Conservation (phyloP, 2,329 filamentous ascomycete species). For the Aspergillus cejpii region DNA sequence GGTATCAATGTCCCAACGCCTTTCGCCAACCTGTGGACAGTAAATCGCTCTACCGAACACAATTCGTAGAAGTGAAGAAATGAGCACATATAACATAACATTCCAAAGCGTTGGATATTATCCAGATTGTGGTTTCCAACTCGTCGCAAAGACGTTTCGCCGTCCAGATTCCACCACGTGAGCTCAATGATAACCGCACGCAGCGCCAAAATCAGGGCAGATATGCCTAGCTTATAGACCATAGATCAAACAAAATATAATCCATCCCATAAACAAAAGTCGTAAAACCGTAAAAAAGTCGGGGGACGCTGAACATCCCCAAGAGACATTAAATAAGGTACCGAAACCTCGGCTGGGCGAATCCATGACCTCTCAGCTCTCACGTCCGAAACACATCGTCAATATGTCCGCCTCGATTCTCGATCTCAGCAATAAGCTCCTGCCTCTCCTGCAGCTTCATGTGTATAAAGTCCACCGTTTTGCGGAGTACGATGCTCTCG, state of each 20-base stretch:
- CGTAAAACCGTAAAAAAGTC: neutral
- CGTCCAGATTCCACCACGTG: too few species aligned
- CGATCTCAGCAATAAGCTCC: slow-evolving; percentile 52
- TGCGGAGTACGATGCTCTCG: slow-evolving; percentile 73
- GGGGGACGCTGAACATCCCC: too few species aligned
- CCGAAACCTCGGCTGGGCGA: slow-evolving; percentile 1
- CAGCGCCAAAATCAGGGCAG: neutral
- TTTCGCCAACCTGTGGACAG: neutral
- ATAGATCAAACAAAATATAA: neutral
- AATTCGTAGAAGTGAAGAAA: neutral
- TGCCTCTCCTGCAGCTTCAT: slow-evolving; percentile 55
- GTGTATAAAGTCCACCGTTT: slow-evolving; percentile 60
- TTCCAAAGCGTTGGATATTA: neutral
- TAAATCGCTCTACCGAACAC: neutral
- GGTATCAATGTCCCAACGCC: neutral
- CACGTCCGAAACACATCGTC: slow-evolving; percentile 33
- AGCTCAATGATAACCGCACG: too few species aligned
- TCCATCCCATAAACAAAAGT: neutral
- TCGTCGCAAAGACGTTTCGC: neutral
- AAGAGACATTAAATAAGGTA: too few species aligned
- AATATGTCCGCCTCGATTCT: slow-evolving; percentile 54
- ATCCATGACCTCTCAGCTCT: neutral
- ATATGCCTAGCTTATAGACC: neutral
- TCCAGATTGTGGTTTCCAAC: neutral
- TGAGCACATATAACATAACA: neutral